phyloP scores from a whole-genome alignment of 1,284 basidiomycete genomes.

The Neonothopanus nambi region DNA sequence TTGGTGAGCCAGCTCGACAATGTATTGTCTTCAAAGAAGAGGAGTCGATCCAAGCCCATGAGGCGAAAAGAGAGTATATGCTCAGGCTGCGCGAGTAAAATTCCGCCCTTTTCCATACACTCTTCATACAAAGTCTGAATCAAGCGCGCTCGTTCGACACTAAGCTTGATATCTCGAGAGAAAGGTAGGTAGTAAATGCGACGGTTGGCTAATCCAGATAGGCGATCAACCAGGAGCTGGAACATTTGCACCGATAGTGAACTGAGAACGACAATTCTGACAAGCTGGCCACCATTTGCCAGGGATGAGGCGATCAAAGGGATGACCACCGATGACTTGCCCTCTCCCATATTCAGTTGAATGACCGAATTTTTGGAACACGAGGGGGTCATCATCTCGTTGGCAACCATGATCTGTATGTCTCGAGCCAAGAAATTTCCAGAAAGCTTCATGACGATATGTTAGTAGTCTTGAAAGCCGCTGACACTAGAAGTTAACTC shows the following conservation, averaged over 20 bases:
- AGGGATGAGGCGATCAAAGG: slow-evolving; percentile 41
- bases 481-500: too few species aligned
- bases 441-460: too few species aligned
- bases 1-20: too few species aligned
- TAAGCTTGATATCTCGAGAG: slow-evolving; percentile 32
- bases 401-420: slow-evolving; percentile 37
- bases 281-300: slow-evolving; percentile 42
- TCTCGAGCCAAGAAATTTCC: too few species aligned
- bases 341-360: slow-evolving; percentile 61
- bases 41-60: too few species aligned
- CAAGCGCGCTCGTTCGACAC: too few species aligned
- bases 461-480: too few species aligned
- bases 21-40: too few species aligned
- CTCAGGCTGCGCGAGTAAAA: too few species aligned
- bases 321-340: slow-evolving; percentile 52
- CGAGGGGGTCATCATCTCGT: slow-evolving; percentile 49
- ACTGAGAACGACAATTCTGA: slow-evolving; percentile 49
- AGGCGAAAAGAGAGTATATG: too few species aligned
- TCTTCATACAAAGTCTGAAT: too few species aligned
- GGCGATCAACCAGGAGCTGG: slow-evolving; percentile 41
- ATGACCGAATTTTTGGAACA: slow-evolving; percentile 34
- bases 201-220: slow-evolving; percentile 43
- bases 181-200: slow-evolving; percentile 51
- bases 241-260: slow-evolving; percentile 46
- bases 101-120: too few species aligned